Evolutionary conservation across 78 protist genomes (phyloP).

Genomic region (Bodo saltans): DNA sequence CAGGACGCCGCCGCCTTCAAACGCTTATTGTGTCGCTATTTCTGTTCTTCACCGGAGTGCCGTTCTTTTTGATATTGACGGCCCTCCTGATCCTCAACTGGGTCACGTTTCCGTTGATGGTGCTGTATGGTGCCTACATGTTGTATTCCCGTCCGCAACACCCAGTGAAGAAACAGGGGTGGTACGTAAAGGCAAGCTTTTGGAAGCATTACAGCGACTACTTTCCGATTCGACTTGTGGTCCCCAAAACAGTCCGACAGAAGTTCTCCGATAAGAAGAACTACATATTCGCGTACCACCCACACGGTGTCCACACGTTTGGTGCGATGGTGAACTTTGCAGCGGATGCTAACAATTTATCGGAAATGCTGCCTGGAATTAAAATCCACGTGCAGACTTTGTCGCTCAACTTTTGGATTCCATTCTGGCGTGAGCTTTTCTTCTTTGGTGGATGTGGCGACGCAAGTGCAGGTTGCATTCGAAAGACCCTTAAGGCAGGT

Average conservation of each 20-base stretch:
- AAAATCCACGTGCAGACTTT: slow-evolving; percentile 23
- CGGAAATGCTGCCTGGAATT: slow-evolving; percentile 15
- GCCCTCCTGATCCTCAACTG: slow-evolving; percentile 8
- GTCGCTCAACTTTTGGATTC: slow-evolving; percentile 33
- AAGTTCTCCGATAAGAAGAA: neutral
- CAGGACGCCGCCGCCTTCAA: slow-evolving; percentile 38
- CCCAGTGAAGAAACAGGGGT: slow-evolving; percentile 6
- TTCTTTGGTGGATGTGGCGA: slow-evolving; percentile 24
- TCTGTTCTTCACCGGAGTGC: slow-evolving; percentile 31
- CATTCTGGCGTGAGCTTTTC: slow-evolving; percentile 37
- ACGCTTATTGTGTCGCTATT: slow-evolving; percentile 21
- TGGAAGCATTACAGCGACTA: slow-evolving; percentile 11
- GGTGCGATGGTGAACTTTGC: slow-evolving; percentile 49
- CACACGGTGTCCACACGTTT: slow-evolving; percentile 53
- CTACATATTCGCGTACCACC: slow-evolving; percentile 49
- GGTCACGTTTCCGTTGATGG: neutral
- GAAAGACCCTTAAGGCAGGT: neutral
- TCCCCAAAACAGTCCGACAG: neutral
- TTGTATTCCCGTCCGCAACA: neutral
- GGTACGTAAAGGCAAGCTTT: neutral
- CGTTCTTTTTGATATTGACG: neutral
- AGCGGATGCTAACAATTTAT: slow-evolving; percentile 3
- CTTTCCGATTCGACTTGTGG: slow-evolving; percentile 24
- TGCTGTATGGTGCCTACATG: neutral
- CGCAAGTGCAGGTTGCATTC: slow-evolving; percentile 14